Conservation (phyloP, 2,329 filamentous ascomycete species). For the Penicillium fuscoglaucum region DNA sequence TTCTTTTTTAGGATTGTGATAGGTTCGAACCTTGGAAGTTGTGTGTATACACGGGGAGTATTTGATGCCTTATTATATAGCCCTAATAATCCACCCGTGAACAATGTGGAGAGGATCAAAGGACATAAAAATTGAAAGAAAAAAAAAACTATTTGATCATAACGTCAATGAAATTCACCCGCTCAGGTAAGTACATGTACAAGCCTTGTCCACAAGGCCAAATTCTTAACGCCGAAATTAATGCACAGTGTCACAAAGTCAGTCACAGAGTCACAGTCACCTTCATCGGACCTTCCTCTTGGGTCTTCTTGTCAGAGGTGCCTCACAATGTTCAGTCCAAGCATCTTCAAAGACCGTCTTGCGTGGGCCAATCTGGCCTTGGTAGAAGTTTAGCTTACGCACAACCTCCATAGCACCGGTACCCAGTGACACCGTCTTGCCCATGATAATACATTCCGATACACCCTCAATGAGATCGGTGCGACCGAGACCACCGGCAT, state of each 20-base stretch:
- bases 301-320: constrained; percentile 15
- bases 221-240: constrained; percentile 23
- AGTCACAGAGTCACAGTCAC: constrained; percentile 12
- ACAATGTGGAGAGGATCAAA: background rate
- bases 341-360: constrained; percentile 68
- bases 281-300: constrained; percentile 19
- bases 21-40: background rate
- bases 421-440: constrained; percentile 86
- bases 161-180: constrained; percentile 8
- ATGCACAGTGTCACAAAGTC: constrained; percentile 20
- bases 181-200: constrained; percentile 24
- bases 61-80: background rate
- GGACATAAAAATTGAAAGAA: background rate
- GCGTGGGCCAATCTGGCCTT: constrained; percentile 58
- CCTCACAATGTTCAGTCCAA: constrained; percentile 39
- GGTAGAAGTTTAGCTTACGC: constrained; percentile 67
- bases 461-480: constrained; percentile 90
- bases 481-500: constrained; percentile 89
- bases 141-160: constrained; percentile 4
- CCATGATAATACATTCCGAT: constrained; percentile 96
- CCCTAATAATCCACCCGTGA: background rate
- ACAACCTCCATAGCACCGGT: constrained; percentile 93
- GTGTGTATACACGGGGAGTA: background rate
- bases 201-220: constrained; percentile 17
- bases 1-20: background rate